phyloP scores from a whole-genome alignment of 352 stramenopile species.

The Saprolegnia diclina region DNA sequence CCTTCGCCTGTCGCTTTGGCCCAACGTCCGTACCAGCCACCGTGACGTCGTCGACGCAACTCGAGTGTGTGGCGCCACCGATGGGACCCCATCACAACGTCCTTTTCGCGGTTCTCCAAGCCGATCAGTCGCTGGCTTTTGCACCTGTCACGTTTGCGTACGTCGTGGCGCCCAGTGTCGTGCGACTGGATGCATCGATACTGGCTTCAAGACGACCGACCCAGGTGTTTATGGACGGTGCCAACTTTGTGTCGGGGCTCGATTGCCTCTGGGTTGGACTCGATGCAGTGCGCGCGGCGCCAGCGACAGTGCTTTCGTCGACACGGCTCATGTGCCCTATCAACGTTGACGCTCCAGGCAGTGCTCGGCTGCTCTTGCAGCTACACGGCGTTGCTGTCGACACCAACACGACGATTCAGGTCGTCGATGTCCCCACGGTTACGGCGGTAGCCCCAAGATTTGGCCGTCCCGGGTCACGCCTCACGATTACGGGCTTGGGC shows the following conservation, averaged over 20 bases:
- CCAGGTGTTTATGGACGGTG: neutral
- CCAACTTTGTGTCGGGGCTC: neutral
- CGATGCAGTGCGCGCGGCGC: neutral
- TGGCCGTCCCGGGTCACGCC: neutral
- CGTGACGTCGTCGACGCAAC: neutral
- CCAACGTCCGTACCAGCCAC: neutral
- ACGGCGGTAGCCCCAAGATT: neutral
- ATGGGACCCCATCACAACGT: neutral
- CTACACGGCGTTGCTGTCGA: neutral
- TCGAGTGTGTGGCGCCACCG: neutral
- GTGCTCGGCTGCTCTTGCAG: neutral
- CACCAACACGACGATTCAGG: neutral
- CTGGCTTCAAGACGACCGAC: neutral
- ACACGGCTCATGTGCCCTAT: neutral
- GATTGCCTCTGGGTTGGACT: neutral
- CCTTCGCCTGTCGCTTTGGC: conserved; percentile 11
- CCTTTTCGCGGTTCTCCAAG: neutral
- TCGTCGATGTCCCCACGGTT: neutral
- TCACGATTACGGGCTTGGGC: neutral
- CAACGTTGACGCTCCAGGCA: neutral
- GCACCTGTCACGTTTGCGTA: neutral
- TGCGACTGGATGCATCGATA: neutral
- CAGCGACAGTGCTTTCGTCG: neutral
- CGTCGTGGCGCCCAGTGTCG: neutral
- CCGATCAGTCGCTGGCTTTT: neutral